Percentiles rank a stretch among this genome's conserved stretches.
Evolutionary conservation across 2,329 filamentous ascomycete genomes (phyloP).

Genomic region (Colletotrichum limetticola): DNA sequence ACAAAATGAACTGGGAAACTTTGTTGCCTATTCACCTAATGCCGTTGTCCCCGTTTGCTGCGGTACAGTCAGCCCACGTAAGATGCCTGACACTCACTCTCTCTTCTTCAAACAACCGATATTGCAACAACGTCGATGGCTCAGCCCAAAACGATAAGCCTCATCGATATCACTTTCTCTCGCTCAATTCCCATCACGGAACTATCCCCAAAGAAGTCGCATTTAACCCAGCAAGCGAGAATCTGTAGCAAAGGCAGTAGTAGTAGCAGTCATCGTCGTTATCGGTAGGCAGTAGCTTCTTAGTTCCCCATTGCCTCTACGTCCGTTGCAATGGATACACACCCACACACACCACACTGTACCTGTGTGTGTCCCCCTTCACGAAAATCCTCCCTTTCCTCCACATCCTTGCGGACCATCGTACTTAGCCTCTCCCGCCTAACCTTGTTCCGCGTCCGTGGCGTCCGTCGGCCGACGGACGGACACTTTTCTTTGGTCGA

Average conservation of each 20-base stretch:
- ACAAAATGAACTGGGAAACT: neutral
- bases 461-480: slow-evolving; percentile 28
- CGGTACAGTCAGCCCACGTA: neutral
- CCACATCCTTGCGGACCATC: neutral
- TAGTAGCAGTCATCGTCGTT: neutral
- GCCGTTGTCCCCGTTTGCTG: neutral
- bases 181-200: neutral
- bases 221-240: neutral
- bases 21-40: neutral
- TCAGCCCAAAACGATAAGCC: neutral
- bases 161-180: neutral
- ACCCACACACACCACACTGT: neutral
- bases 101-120: neutral
- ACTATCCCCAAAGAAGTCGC: neutral
- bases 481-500: slow-evolving; percentile 6
- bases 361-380: neutral
- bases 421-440: slow-evolving; percentile 9
- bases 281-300: neutral
- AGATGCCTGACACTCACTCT: neutral
- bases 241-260: neutral
- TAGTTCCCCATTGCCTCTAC: neutral
- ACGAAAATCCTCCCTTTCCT: neutral
- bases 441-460: slow-evolving; percentile 24
- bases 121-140: neutral
- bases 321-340: slow-evolving; percentile 6